Base-by-base conservation (phyloP, 371 early-diverging fungal species). In the Apophysomyces variabilis region DNA sequence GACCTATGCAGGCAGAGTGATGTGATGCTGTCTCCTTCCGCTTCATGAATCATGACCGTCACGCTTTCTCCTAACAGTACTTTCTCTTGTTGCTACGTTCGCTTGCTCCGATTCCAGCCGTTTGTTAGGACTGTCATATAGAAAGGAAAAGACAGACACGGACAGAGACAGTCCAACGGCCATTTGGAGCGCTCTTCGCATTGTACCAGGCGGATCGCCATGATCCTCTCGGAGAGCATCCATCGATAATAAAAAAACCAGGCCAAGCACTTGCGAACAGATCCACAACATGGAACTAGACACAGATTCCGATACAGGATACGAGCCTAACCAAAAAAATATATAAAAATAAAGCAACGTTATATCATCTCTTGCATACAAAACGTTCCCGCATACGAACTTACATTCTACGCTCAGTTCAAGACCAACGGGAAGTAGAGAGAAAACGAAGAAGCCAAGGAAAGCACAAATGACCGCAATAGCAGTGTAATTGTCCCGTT, bases 371-470 rank as follows among this genome's bases (percentile, higher is more conserved):
- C 3, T 26, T 26, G 3, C 3, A 26, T 26, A 26, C 32, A 26
- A 26, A 26, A 26, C 1, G 3, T 26, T 26, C 3, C 32, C 32
- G 32, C 13, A 43, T 41, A 9, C 12, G 46, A 59, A 67, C 75
- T 71, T 70, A 80, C 80, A 74, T 70, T 82, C 82, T 38, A 82
- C 76, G 39, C 77, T 77, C 14, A 82, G 68, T 50, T 82, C 82
- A 21, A 82, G 70, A 32, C 73, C 69, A 21, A 82, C 79, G 21
- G 82, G 82, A 12, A 82, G 62, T 4, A 79, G 66, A 11, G 78
- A 77, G 47, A 79, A 77, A 13, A 73, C 74, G 45, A 79, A 79
- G 64, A 75, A 77, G 18, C 79, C 79, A 18, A 75, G 60, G n/a
- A 79, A 45, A 18, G 68, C 73, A 62, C 71, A 71, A 8, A 82